These are phyloP conservation scores for Lepiota venenata DNA, from an alignment of 768 basidiomycete genomes.

Conservation along the genomic window DNA sequence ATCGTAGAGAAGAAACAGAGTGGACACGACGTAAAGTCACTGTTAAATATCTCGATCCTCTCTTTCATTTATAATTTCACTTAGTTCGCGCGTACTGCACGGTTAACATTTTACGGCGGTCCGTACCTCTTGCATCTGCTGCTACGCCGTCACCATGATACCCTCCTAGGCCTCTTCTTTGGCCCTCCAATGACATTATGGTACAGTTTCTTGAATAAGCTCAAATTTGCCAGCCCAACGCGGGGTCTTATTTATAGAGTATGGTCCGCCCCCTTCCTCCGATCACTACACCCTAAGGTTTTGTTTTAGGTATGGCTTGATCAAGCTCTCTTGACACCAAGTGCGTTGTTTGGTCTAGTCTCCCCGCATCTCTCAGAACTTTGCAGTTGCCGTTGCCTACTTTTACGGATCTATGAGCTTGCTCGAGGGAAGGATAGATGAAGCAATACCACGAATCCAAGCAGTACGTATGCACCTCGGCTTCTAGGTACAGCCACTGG, in stretches of 20 bases:
- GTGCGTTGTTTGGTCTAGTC: constrained; percentile 26
- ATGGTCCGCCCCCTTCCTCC: constrained; percentile 18
- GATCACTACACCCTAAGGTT: background rate
- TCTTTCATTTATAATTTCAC: constrained; percentile 1
- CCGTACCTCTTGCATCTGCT: background rate
- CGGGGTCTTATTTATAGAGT: constrained; percentile 63
- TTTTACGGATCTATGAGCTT: constrained; percentile 75
- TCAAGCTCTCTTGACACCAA: constrained; percentile 74
- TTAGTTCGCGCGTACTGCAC: constrained; percentile 57
- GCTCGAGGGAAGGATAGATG: constrained; percentile 67
- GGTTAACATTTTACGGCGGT: constrained; percentile 76
- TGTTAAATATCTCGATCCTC: background rate
- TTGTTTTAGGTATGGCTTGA: constrained; percentile 69
- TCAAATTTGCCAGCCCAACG: constrained; percentile 63
- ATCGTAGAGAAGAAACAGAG: constrained; percentile 67
- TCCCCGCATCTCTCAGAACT: background rate
- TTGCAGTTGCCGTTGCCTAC: constrained; percentile 40
- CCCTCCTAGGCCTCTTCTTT: constrained; percentile 56
- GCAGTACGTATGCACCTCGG: constrained; percentile 29
- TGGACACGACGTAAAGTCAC: constrained; percentile 67
- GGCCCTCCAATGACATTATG: constrained; percentile 82
- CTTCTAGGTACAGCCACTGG: background rate
- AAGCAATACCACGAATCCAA: constrained; percentile 43
- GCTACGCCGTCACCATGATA: background rate
- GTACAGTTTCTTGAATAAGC: constrained; percentile 69